Evolutionary conservation across 176 grass and related monocot species (phyloP), one percentile per base, ranked within the genome.

Genomic region (Avena sativa): DNA sequence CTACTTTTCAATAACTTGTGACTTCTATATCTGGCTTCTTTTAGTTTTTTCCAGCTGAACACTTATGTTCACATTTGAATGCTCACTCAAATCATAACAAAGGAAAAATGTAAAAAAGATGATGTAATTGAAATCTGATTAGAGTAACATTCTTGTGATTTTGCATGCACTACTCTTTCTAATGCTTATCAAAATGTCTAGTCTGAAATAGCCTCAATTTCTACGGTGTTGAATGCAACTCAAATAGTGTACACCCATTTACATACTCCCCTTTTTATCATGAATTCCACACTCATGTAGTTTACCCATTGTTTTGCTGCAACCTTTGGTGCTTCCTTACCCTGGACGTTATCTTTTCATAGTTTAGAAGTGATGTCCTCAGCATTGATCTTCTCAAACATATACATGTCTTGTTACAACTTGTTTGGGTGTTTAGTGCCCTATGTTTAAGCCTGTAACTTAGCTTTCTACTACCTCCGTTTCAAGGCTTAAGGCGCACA

Each of bases 1-100:
- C 56, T 17, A 15, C 66, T 57, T 58, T 79, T 81, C 40, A 40
- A 68, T 87, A 76, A 82, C 70, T 87, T 70, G 30, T 19, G 40
- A 38, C 11, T 82, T 38, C 4, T 48, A 74, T 79, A 32, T 2
- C 79, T 71, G 82, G 8, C 72, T 38, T 70, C n/a, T 88, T 15
- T 25, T 80, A 12, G 38, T 66, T 79, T 49, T 84, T 36, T 78
- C 28, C 20, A 34, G 64, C 20, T 83, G 80, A 75, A 80, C 61
- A 76, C 57, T 68, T 50, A 23, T 82, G 83, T 66, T 17, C 46
- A 74, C 40, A 48, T 62, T 84, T 55, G 14, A 71, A 70, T 71
- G 12, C 57, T 57, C 20, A 19, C 26, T 83, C 21, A 83, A 71
- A 4, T 81, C 23, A 56, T 83, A 70, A 68, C 56, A 74, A 38